A percentile compares a stretch with the other conserved stretches of the same genome.
These are phyloP conservation scores for Streptanthus diversifolius DNA, from an alignment of 345 rosid species.

Conservation along the genomic window DNA sequence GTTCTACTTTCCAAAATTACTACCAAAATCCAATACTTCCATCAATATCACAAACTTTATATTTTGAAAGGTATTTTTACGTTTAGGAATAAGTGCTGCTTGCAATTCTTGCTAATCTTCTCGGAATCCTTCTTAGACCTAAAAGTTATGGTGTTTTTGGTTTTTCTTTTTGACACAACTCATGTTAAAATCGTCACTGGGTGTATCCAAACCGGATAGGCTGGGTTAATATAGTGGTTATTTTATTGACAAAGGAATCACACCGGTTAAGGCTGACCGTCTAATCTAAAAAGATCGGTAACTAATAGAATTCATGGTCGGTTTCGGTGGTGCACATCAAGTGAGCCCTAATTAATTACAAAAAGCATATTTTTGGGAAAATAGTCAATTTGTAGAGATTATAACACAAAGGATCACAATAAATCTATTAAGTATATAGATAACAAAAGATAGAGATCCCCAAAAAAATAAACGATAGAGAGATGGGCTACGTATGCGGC, in stretches of 20 bases:
- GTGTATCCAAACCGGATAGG: background rate
- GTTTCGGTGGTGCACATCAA: conserved; percentile 16
- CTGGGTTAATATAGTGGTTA: background rate
- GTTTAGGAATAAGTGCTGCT: background rate
- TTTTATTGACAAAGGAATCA: background rate
- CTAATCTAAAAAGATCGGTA: background rate
- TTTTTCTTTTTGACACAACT: background rate
- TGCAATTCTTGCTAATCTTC: background rate
- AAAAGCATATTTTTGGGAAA: background rate
- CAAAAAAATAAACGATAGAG: conserved; percentile 29
- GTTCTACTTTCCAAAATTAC: background rate
- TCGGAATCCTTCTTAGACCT: background rate
- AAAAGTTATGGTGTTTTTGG: background rate
- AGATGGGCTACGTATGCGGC: conserved; percentile 39
- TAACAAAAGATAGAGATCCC: conserved; percentile 9
- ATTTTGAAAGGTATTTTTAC: background rate
- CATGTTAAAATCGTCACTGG: background rate
- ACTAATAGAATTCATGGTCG: background rate
- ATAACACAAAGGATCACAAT: conserved; percentile 6
- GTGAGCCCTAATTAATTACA: conserved; percentile 4
- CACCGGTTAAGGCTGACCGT: background rate
- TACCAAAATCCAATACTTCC: background rate
- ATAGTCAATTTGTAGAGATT: conserved; percentile 9
- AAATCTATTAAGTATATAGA: background rate
- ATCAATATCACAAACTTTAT: background rate